Evolutionary conservation across 2,329 filamentous ascomycete species (phyloP).

Genomic region (Fusarium buharicum): DNA sequence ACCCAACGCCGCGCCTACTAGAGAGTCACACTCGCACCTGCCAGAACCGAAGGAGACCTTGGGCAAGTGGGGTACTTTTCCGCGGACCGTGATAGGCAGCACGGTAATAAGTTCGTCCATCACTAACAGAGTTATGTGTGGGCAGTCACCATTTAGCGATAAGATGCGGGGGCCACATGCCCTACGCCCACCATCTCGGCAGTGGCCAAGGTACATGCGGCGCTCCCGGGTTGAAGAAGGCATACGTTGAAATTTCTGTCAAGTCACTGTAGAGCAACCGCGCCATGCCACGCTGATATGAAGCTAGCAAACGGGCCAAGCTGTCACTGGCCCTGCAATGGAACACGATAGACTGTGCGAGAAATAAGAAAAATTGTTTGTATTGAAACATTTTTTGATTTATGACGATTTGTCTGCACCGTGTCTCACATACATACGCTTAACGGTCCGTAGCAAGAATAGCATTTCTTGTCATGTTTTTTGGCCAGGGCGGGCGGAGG

Average conservation of each 20-base stretch:
- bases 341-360: conserved; percentile 28
- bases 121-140: conserved; percentile 29
- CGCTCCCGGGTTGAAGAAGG: conserved; percentile 23
- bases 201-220: conserved; percentile 39
- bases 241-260: conserved; percentile 40
- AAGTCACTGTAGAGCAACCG: conserved; percentile 8
- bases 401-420: conserved; percentile 16
- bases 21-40: conserved; percentile 13
- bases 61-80: conserved; percentile 30
- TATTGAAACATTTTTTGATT: background rate
- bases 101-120: background rate
- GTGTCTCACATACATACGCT: conserved; percentile 24
- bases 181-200: conserved; percentile 33
- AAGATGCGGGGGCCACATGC: conserved; percentile 32
- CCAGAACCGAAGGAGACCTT: conserved; percentile 14
- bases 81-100: conserved; percentile 23
- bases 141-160: conserved; percentile 1
- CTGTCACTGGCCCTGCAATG: conserved; percentile 13
- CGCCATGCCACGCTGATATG: conserved; percentile 25
- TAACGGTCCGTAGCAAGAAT: background rate
- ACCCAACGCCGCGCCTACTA: conserved; percentile 14
- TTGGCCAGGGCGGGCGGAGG: background rate
- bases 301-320: conserved; percentile 32
- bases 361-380: background rate
- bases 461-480: conserved; percentile 2